Evolutionary conservation across 2,329 filamentous ascomycete genomes (phyloP), one percentile per base, ranked within the genome.

Genomic region (Cercospora janseana): DNA sequence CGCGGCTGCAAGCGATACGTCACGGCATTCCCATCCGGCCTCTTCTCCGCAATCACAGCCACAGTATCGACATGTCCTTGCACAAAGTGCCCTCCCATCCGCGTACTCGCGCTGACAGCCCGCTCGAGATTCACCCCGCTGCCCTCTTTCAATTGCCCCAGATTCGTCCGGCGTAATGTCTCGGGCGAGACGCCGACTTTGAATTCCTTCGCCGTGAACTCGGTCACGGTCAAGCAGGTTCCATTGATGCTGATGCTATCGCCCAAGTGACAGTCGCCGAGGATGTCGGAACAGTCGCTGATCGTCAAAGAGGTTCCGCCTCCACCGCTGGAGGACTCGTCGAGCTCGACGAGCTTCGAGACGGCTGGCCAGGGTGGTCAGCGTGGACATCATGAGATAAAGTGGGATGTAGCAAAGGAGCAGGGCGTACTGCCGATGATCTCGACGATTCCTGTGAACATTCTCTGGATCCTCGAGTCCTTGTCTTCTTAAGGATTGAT

Each of bases 41-140:
- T 83, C 27, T 87, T 80, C 34, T 80, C 79, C 29, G 85, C 66
- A 54, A 98, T 87, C 34, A 79, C 80, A 0, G 92, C 93, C 29
- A 86, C 83, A 8, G 89, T 92, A 71, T 98, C 94, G 54, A 98
- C 92, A 70, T 98, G 93, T 31, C 93, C 93, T 73, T 98, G 94
- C 24, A 97, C 92, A 64, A 97, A 95, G 73, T 98, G 93, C 0
- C 93, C 93, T 38, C 94, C 93, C 89, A 98, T 97, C 48, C 93
- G 88, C 37, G 92, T 96, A 63, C 87, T 82, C 4, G 90, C 89
- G 13, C 87, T 86, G 46, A 98, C 91, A 3, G 93, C 92, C 12
- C 93, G 85, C 76, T 98, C 93, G 46, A 98, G 85, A 70, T 98
- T 98, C 59, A 97, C 91, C 16, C 75, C 76, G 54, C 83, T 86